Evolutionary conservation across 2,329 filamentous ascomycete species (phyloP).

Genomic region (Tolypocladium paradoxum): DNA sequence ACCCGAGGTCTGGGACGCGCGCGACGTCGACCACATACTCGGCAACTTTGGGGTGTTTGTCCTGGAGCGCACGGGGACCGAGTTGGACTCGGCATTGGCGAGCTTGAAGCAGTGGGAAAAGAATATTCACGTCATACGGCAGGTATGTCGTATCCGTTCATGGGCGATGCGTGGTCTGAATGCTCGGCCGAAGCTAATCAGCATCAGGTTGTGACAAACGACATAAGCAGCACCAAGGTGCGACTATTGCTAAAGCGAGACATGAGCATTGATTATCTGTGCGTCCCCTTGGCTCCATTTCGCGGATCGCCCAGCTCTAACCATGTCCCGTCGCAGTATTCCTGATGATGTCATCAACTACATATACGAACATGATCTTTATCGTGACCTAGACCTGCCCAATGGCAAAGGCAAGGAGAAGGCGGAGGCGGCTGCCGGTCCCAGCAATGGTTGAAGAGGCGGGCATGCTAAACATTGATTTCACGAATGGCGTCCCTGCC

Average conservation of each 20-base stretch:
- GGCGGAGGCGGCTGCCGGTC: constrained; percentile 8
- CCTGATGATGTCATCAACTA: constrained; percentile 67
- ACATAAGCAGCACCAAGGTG: constrained; percentile 75
- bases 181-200: neutral
- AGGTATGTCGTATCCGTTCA: constrained; percentile 16
- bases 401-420: constrained; percentile 15
- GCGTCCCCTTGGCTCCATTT: constrained; percentile 4
- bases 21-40: constrained; percentile 81
- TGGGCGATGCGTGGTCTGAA: neutral
- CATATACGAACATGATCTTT: constrained; percentile 57
- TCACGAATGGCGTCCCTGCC: neutral
- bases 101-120: constrained; percentile 72
- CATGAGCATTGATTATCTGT: constrained; percentile 67
- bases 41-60: constrained; percentile 75
- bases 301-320: neutral
- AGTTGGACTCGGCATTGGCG: constrained; percentile 79
- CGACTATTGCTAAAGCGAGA: constrained; percentile 68
- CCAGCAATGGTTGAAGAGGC: constrained; percentile 16
- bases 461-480: neutral
- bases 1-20: constrained; percentile 68
- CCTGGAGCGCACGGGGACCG: constrained; percentile 78
- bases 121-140: constrained; percentile 75
- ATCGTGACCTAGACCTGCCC: constrained; percentile 35
- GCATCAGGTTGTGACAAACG: constrained; percentile 55
- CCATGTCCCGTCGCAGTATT: constrained; percentile 18